Evolutionary conservation across 768 basidiomycete genomes (phyloP), one percentile per base, ranked within the genome.

Genomic region (Mycena crocata): DNA sequence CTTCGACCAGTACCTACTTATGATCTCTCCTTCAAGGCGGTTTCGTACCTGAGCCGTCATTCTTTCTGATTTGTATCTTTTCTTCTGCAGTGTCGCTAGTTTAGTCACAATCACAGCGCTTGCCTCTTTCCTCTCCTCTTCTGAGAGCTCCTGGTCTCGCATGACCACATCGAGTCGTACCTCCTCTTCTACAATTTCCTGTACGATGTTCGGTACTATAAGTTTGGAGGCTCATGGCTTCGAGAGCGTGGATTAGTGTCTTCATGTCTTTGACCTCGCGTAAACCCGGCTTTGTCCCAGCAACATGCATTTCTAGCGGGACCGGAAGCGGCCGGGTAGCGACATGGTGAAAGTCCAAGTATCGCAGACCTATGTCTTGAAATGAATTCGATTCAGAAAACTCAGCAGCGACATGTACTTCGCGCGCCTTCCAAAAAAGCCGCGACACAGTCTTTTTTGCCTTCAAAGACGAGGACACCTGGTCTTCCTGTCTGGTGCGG

Each of bases 311-410:
- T 46, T 63, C 57, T 32, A 44, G 28, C 17, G 65, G 59, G 28
- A 55, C 32, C 1, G 60, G 65, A 34, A 81, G 66, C 31, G 73
- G 74, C 13, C 76, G 75, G 3, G 80, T 83, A 64, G 77, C 77
- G 13, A 84, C 74, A 50, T 83, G 82, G 62, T 78, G 81, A 62
- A 83, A 83, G 52, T 82, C 80, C n/a, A 83, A 76, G 68, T 83
- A 84, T 2, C 82, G 79, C 57, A 83, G 69, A 26, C 76, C 83
- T 83, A 34, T 23, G 31, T n/a, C n/a, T n/a, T 35, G 37, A 31
- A 17, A 3, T 32, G 34, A 19, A 58, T 12, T 8, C 9, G 9
- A 9, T 8, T 37, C 35, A 37, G 15, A 45, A 23, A 52, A 19
- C 34, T 34, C 39, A 13, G 21, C 55, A 23, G 39, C 24, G 26